Evolutionary conservation across 176 grass and related monocot species (phyloP).

Genomic region (Avena eriantha): DNA sequence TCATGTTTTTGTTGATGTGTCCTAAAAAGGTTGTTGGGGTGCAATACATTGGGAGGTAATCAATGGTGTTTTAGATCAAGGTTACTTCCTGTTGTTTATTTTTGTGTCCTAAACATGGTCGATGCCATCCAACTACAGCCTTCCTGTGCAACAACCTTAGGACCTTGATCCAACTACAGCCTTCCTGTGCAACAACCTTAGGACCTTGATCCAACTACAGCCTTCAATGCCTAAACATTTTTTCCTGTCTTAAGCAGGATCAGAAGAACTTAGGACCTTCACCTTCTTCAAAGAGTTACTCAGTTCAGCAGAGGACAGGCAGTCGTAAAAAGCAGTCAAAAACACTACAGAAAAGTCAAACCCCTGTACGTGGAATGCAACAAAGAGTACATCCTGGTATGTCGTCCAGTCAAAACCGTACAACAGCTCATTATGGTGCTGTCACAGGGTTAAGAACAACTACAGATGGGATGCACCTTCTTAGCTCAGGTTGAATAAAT

Average conservation of each 20-base stretch:
- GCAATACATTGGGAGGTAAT: conserved; percentile 24
- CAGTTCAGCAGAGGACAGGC: conserved; percentile 53
- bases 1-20: neutral
- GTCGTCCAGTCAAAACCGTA: conserved; percentile 73
- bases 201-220: too few relatives aligned
- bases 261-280: conserved; percentile 44
- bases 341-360: conserved; percentile 48
- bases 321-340: conserved; percentile 55
- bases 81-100: conserved; percentile 20
- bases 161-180: neutral
- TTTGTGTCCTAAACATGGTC: conserved; percentile 24
- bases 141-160: neutral
- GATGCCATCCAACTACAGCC: neutral
- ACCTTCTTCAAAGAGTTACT: conserved; percentile 51
- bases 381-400: conserved; percentile 77
- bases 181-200: neutral
- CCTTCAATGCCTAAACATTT: conserved; percentile 17
- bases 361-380: conserved; percentile 33
- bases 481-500: conserved; percentile 79
- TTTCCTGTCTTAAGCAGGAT: conserved; percentile 46
- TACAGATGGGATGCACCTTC: conserved; percentile 91
- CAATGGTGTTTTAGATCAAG: neutral
- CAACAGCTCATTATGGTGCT: conserved; percentile 93
- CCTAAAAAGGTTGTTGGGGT: conserved; percentile 5
- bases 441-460: conserved; percentile 88